Evolutionary conservation across 2,329 filamentous ascomycete genomes (phyloP).

Genomic region (Elsinoe australis): DNA sequence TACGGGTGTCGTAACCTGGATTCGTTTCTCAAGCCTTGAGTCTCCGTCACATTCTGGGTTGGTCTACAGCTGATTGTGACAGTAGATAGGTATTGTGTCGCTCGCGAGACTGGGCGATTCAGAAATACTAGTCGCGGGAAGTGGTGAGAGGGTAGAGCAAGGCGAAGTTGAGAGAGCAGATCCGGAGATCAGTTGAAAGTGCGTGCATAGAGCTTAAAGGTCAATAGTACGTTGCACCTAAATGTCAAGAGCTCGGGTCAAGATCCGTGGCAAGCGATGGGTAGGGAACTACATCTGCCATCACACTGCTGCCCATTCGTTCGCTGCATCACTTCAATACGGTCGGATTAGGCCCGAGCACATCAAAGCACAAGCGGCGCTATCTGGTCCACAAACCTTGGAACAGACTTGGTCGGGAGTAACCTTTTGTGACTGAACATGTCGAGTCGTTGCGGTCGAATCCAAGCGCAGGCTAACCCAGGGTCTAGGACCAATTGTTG

Average conservation of each 20-base stretch:
- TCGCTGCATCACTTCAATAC: background rate
- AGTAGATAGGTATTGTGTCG: too few relatives aligned
- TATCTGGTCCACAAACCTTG: conserved; percentile 9
- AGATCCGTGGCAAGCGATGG: conserved; percentile 4
- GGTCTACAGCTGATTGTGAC: too few relatives aligned
- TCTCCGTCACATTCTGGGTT: too few relatives aligned
- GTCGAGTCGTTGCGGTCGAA: background rate
- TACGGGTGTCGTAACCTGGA: too few relatives aligned
- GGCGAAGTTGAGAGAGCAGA: background rate
- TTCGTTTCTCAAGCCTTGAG: too few relatives aligned
- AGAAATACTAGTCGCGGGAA: too few relatives aligned
- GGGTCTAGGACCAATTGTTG: conserved; percentile 1
- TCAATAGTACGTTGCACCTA: conserved; percentile 2
- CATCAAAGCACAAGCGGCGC: background rate
- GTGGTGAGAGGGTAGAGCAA: background rate
- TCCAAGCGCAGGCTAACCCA: background rate
- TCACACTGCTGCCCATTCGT: conserved; percentile 12
- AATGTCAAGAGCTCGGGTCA: conserved; percentile 10
- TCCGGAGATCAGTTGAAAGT: conserved; percentile 3
- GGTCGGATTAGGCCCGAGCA: conserved; percentile 2
- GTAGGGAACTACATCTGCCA: conserved; percentile 9
- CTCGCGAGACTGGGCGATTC: too few relatives aligned
- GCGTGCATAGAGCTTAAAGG: conserved; percentile 13
- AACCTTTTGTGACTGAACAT: conserved; percentile 2
- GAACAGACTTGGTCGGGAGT: conserved; percentile 10